A percentile compares a stretch with the other conserved stretches of the same genome.
Evolutionary conservation across 306 rosid species (phyloP).

Genomic region (Glycyrrhiza uralensis): DNA sequence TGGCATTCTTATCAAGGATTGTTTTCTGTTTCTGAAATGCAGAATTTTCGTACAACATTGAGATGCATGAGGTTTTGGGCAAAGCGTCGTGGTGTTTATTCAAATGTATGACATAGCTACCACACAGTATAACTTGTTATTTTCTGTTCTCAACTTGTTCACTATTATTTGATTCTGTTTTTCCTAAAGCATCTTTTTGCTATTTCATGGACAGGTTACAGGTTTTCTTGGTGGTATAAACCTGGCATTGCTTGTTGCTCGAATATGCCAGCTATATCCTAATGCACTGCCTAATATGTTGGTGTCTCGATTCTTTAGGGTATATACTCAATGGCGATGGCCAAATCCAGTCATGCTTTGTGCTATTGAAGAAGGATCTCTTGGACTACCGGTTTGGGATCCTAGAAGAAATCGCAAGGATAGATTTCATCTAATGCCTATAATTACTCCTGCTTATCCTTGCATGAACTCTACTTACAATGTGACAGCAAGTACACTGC

Average conservation of each 20-base stretch:
- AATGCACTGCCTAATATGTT: conserved; percentile 95
- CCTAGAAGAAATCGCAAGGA: conserved; percentile 92
- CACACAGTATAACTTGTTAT: not conserved
- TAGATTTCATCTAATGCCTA: conserved; percentile 86
- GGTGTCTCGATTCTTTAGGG: conserved; percentile 92
- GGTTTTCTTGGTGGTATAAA: conserved; percentile 99
- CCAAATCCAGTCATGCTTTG: conserved; percentile 99
- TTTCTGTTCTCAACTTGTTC: not conserved
- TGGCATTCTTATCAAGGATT: conserved; percentile 22
- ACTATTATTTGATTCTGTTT: conserved; percentile 13
- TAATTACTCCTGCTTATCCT: conserved; percentile 98
- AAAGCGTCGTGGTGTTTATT: conserved; percentile 93
- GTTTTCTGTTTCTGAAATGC: conserved; percentile 35
- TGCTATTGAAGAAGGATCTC: conserved; percentile 83
- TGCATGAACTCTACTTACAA: conserved; percentile 98
- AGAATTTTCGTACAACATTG: conserved; percentile 90
- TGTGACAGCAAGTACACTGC: conserved; percentile 85
- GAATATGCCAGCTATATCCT: conserved; percentile 96
- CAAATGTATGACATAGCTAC: conserved; percentile 61
- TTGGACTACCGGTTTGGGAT: conserved; percentile 94
- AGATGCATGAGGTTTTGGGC: conserved; percentile 99
- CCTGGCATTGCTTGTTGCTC: conserved; percentile 98
- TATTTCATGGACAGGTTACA: conserved; percentile 63
- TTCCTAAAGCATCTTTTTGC: conserved; percentile 23
- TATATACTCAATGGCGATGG: conserved; percentile 96